Evolutionary conservation across 495 filamentous ascomycete species (phyloP), one percentile per base, ranked within the genome.

Genomic region (Cladorrhinum samala): DNA sequence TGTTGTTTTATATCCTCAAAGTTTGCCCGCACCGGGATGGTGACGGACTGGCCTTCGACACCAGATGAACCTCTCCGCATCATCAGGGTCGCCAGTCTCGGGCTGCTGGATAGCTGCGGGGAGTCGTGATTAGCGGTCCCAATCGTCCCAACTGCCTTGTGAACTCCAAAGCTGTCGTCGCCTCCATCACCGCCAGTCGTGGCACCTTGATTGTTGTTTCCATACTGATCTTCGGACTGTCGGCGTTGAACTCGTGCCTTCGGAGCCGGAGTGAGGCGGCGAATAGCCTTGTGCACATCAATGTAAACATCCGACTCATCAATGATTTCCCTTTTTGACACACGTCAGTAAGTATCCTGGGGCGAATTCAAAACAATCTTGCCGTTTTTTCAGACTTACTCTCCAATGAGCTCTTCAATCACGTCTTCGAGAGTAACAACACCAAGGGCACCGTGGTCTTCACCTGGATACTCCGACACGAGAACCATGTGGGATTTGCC

Each of bases 401-500:
- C 93, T 67, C 94, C 93, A 67, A 98, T 97, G 33, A 98, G 73
- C 66, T 98, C 93, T 67, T 98, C 93, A 55, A 97, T 97, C 9
- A 97, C 94, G 72, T 98, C 93, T 68, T 98, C 93, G 2, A 98
- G 72, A 0, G 93, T 98, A 9, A 97, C 88, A 1, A 98, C 93
- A 19, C 93, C 93, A 14, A 96, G 72, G 1, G 91, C 89, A 36
- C 93, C 93, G 54, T 86, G 82, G 62, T 94, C 84, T 55, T 94
- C 86, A 11, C 93, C 90, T 2, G 93, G 93, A 53, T 77, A 83
- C 58, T 95, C 87, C 6, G 91, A 95, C 9, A 96, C 91, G 21
- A 98, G 77, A 9, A 97, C 92, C 94, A 98, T 97, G 69, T 98
- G 93, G 9, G 90, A 95, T 67, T 97, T 97, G 48, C 93, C 93